These are phyloP conservation scores for Biscutella auriculata DNA, from an alignment of 441 rosid genomes.

Conservation along the genomic window DNA sequence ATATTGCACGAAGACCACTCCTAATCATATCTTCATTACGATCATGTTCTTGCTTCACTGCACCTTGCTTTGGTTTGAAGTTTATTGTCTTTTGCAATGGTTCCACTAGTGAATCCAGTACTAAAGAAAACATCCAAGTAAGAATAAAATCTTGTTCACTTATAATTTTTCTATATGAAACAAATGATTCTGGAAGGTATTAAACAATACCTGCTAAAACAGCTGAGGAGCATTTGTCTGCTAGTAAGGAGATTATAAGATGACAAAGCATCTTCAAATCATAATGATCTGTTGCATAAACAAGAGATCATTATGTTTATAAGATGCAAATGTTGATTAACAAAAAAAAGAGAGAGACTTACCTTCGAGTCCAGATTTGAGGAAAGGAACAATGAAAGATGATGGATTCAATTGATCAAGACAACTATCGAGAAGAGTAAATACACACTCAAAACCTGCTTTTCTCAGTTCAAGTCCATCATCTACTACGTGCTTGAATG, in stretches of 20 bases:
- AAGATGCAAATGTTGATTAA: not conserved
- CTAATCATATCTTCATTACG: constrained; percentile 99
- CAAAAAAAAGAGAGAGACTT: constrained; percentile 4
- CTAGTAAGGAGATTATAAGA: constrained; percentile 84
- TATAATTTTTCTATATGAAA: not conserved
- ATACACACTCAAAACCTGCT: constrained; percentile 97
- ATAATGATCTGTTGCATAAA: constrained; percentile 79
- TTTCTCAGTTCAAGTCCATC: constrained; percentile 97
- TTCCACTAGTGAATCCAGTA: constrained; percentile 89
- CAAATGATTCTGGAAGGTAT: not conserved
- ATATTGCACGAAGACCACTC: constrained; percentile 89
- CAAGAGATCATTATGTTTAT: constrained; percentile 2
- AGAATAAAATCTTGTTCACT: not conserved
- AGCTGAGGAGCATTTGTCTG: constrained; percentile 90
- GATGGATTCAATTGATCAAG: constrained; percentile 98
- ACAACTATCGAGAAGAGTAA: constrained; percentile 77
- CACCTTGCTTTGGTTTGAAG: constrained; percentile 96
- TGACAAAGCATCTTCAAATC: constrained; percentile 99
- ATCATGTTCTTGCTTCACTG: constrained; percentile 98
- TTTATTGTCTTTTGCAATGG: constrained; percentile 85
- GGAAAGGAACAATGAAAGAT: constrained; percentile 88
- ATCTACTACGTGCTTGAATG: constrained; percentile 96
- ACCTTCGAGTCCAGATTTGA: constrained; percentile 93
- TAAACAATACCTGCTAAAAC: constrained; percentile 80
- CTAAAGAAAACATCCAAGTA: constrained; percentile 28